Base-by-base conservation (phyloP, 1,139 yeast genomes). In the Blastobotrys apis region DNA sequence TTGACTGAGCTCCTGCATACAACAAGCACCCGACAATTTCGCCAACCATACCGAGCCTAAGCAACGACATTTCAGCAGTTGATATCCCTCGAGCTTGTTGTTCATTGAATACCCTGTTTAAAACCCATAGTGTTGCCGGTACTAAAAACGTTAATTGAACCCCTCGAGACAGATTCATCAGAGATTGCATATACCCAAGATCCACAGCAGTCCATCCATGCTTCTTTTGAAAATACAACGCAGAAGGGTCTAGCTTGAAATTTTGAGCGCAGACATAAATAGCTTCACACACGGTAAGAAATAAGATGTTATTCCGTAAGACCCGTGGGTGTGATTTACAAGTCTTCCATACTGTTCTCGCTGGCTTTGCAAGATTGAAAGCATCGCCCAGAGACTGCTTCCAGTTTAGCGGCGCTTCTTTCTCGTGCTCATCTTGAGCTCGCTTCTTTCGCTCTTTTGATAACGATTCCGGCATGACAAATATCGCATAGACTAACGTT, bases 211-310 rank as follows among this genome's bases (percentile, higher is more conserved):
- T 17, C 43, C 43, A 39, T 15, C 33, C 33, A 33, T 23, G 33
- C 26, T 39, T 22, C 37, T 32, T 33, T 22, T 39, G 43, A 33
- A 39, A 39, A 15, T 39, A 39, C 19, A 39, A 13, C 17, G 26
- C 23, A 23, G 27, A 16, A 3, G 37, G 37, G 13, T 13, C 20
- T 3, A 19, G 22, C 25, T 33, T 22, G 16, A 39, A 22, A 12
- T 39, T 22, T 3, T 6, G 32, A 2, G 33, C 43, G 3, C 29
- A 23, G 20, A 12, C 19, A 16, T 32, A 33, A 16, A 26, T 26
- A 25, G 31, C 26, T 15, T 39, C 43, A 17, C 25, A 19, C 12
- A 33, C 22, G 12, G 37, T 32, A n/a, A 39, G 32, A 2, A 22
- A 32, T 12, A 32, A 9, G 26, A 39, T 33, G n/a, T 16, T 32